Evolutionary conservation across 2,329 filamentous ascomycete genomes (phyloP).

Genomic region (Blastomyces parvus): DNA sequence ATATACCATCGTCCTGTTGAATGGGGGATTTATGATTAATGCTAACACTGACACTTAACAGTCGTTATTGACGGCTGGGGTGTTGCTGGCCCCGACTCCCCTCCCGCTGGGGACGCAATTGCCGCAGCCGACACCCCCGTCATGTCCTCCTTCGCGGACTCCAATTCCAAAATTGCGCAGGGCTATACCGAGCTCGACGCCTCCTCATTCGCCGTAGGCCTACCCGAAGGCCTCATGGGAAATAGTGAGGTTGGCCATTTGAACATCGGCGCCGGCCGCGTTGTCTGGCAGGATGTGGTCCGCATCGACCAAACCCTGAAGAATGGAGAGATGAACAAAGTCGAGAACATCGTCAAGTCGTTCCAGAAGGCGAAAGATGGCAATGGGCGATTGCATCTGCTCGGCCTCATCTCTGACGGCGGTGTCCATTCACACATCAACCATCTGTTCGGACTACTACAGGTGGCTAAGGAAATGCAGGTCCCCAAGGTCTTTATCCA

Average conservation of each 20-base stretch:
- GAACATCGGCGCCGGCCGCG: slow-evolving; percentile 94
- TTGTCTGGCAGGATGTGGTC: slow-evolving; percentile 97
- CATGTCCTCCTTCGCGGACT: slow-evolving; percentile 74
- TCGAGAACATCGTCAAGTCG: slow-evolving; percentile 65
- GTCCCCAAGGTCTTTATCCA: slow-evolving; percentile 94
- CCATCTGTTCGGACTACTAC: slow-evolving; percentile 77
- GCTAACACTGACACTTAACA: slow-evolving; percentile 36
- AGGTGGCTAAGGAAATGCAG: slow-evolving; percentile 77
- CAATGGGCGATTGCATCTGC: slow-evolving; percentile 85
- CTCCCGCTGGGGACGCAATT: slow-evolving; percentile 88
- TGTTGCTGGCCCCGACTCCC: slow-evolving; percentile 68
- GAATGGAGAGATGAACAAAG: slow-evolving; percentile 67
- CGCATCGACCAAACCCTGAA: slow-evolving; percentile 91
- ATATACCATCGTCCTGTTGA: not conserved
- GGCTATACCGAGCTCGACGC: slow-evolving; percentile 91
- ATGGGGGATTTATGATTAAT: not conserved
- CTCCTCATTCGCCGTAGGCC: slow-evolving; percentile 87
- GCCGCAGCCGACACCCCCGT: slow-evolving; percentile 82
- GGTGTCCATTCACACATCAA: slow-evolving; percentile 96
- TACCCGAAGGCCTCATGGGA: slow-evolving; percentile 95
- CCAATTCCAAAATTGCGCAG: slow-evolving; percentile 61
- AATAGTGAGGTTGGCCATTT: slow-evolving; percentile 98
- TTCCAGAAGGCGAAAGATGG: slow-evolving; percentile 74
- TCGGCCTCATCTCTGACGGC: slow-evolving; percentile 86
- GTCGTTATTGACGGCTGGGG: slow-evolving; percentile 99